These are phyloP conservation scores for Podaxis sp. DNA, from an alignment of 768 basidiomycete species.

Conservation along the genomic window DNA sequence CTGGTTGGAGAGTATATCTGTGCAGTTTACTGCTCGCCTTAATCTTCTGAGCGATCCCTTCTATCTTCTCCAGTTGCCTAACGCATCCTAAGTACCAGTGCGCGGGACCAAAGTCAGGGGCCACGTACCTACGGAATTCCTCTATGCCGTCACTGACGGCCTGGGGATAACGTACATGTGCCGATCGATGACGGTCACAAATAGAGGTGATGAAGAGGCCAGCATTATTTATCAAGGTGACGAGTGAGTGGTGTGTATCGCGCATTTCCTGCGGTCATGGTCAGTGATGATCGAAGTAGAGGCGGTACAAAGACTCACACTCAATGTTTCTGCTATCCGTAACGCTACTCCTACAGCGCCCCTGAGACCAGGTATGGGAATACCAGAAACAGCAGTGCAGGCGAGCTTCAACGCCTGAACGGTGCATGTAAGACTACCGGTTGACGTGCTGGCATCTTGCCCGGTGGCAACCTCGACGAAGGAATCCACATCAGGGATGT, in stretches of 20 bases:
- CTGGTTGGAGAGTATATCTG: constrained; percentile 1
- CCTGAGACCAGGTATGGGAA: constrained; percentile 3
- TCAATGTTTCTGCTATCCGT: constrained; percentile 2
- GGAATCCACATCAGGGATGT: neutral
- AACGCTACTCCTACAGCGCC: neutral
- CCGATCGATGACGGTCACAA: neutral
- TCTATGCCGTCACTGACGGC: neutral
- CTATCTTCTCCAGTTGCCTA: neutral
- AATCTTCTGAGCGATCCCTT: constrained; percentile 2
- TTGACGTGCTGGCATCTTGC: neutral
- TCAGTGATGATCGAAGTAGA: neutral
- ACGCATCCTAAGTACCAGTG: neutral
- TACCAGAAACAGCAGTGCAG: neutral
- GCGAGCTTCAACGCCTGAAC: neutral
- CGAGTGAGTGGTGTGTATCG: neutral
- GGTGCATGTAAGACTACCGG: neutral
- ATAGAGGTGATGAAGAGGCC: neutral
- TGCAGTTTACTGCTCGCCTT: neutral
- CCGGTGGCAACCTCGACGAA: neutral
- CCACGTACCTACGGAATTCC: neutral
- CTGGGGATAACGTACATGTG: neutral
- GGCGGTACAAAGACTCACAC: neutral
- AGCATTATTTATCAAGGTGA: neutral
- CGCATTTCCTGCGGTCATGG: neutral
- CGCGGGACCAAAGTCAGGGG: neutral